Percentiles rank a stretch among this genome's conserved stretches.
phyloP scores from a whole-genome alignment of 2,329 filamentous ascomycete species.

The Leptodontidium sp. region DNA sequence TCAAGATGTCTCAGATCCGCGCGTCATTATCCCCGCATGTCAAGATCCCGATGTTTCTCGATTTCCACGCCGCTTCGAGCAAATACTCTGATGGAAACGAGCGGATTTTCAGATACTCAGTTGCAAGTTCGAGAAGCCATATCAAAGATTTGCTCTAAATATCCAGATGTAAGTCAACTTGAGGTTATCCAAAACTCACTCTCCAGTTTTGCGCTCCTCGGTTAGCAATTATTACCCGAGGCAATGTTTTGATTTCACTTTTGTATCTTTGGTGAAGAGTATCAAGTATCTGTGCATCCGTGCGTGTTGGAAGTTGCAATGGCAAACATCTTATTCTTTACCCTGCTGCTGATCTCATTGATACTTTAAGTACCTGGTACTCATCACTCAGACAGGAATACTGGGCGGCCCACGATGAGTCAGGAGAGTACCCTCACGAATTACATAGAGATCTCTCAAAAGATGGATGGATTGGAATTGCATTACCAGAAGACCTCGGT shows the following conservation, averaged over 20 bases:
- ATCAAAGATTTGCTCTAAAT: conserved; percentile 71
- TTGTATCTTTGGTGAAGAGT: not conserved
- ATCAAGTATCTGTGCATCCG: not conserved
- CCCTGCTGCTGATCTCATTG: not conserved
- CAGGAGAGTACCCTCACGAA: conserved; percentile 74
- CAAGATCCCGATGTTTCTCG: conserved; percentile 35
- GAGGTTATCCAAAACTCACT: not conserved
- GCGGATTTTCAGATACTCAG: conserved; percentile 77
- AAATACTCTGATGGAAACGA: conserved; percentile 70
- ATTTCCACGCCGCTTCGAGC: conserved; percentile 29
- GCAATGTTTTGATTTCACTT: conserved; percentile 15
- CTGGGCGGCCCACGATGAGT: conserved; percentile 78
- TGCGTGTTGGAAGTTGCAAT: not conserved
- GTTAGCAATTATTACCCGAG: conserved; percentile 15
- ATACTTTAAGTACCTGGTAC: not conserved
- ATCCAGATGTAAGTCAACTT: conserved; percentile 60
- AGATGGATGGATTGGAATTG: conserved; percentile 84
- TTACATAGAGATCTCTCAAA: conserved; percentile 78
- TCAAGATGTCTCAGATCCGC: conserved; percentile 27
- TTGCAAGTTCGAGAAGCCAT: conserved; percentile 76
- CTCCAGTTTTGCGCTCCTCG: not conserved
- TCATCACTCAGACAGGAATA: conserved; percentile 58
- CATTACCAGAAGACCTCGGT: conserved; percentile 76
- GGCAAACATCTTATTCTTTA: too few relatives aligned
- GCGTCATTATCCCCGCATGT: conserved; percentile 15